Conservation (phyloP, 345 rosid species). For the Camelina hispida region DNA sequence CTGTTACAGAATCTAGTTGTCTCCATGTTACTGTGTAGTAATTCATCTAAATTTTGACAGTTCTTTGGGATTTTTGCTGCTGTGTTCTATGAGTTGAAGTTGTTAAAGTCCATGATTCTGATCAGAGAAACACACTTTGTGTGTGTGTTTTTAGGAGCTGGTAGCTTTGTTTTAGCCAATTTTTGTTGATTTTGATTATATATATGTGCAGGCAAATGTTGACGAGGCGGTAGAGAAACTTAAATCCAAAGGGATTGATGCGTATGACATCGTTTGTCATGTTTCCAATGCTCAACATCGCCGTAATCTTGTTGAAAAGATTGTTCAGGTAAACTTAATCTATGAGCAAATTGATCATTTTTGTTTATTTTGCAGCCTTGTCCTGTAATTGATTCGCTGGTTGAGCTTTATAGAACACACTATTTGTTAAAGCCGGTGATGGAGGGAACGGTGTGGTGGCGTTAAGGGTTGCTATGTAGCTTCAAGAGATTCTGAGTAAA, state of each 20-base stretch:
- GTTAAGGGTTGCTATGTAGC: constrained; percentile 59
- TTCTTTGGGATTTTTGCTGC: background rate
- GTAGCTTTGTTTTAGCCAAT: background rate
- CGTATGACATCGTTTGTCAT: constrained; percentile 81
- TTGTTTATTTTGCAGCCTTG: too few relatives aligned
- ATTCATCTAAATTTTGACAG: background rate
- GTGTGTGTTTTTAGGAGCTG: background rate
- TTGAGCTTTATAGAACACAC: too few relatives aligned
- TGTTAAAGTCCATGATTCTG: background rate
- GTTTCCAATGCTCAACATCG: constrained; percentile 82
- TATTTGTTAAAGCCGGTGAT: too few relatives aligned
- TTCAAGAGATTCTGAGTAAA: constrained; percentile 58
- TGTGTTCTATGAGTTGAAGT: background rate
- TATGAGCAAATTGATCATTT: background rate
- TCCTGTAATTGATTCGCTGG: too few relatives aligned
- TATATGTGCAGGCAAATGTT: constrained; percentile 64
- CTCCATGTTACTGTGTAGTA: background rate
- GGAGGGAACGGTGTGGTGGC: too few relatives aligned
- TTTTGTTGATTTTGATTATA: background rate
- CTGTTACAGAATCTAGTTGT: too few relatives aligned
- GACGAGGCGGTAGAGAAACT: constrained; percentile 81
- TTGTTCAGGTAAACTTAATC: constrained; percentile 61
- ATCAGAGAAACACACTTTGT: background rate
- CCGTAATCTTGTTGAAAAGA: constrained; percentile 62
- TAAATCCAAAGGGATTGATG: constrained; percentile 69